phyloP scores from a whole-genome alignment of 1,284 basidiomycete genomes.

The Apiotrichum siamense region DNA sequence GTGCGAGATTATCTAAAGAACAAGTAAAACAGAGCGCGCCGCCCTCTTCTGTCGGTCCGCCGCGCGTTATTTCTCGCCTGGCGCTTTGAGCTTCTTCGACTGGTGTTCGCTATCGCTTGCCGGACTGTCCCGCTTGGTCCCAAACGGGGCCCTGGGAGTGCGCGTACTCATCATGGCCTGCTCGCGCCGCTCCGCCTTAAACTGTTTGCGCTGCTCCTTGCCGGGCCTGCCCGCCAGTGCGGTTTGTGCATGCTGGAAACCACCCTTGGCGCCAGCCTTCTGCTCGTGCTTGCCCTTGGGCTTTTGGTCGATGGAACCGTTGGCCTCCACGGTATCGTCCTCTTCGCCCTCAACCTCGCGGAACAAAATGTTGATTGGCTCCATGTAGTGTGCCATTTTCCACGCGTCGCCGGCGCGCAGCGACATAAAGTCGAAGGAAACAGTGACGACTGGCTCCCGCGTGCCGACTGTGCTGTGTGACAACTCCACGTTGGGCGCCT shows the following conservation, averaged over 20 bases:
- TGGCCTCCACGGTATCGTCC: slow-evolving; percentile 19
- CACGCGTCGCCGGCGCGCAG: slow-evolving; percentile 70
- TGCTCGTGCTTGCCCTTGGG: not conserved
- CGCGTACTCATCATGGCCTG: too few relatives aligned
- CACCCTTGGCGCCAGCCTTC: not conserved
- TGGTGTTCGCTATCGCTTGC: not conserved
- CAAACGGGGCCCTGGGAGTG: too few relatives aligned
- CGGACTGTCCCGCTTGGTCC: not conserved
- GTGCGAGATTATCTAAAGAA: too few relatives aligned
- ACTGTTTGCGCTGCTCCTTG: too few relatives aligned
- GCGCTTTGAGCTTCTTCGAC: not conserved
- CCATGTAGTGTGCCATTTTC: slow-evolving; percentile 68
- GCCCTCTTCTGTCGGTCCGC: too few relatives aligned
- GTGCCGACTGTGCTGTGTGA: too few relatives aligned
- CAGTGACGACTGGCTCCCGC: slow-evolving; percentile 52
- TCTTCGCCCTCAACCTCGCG: slow-evolving; percentile 57
- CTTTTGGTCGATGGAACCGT: not conserved
- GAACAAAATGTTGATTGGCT: slow-evolving; percentile 64
- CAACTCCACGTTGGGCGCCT: slow-evolving; percentile 33
- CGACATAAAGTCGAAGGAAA: slow-evolving; percentile 75
- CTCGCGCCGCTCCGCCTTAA: too few relatives aligned
- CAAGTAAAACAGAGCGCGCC: too few relatives aligned
- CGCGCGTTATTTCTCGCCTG: not conserved
- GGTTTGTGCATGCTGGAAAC: too few relatives aligned
- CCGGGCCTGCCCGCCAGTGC: too few relatives aligned